A percentile compares a stretch with the other conserved stretches of the same genome.
phyloP scores from a whole-genome alignment of 1,284 basidiomycete species.

The Moesziomyces globuligerus region DNA sequence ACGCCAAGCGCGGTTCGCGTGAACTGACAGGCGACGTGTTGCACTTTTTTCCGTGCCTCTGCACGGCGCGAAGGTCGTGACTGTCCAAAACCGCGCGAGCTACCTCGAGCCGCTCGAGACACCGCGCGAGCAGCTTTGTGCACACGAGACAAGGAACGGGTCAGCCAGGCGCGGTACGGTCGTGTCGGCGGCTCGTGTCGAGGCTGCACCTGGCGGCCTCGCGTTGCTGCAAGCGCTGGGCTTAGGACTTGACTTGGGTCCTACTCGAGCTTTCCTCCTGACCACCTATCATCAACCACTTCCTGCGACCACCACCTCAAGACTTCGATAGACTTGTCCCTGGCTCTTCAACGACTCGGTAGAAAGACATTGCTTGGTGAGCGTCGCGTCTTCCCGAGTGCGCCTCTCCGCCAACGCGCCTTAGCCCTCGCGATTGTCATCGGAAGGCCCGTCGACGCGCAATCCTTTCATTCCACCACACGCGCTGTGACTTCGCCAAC shows the following conservation, averaged over 20 bases:
- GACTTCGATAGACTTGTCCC: background rate
- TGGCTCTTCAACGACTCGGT: too few relatives aligned
- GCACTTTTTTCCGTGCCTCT: conserved; percentile 11
- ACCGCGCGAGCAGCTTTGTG: background rate
- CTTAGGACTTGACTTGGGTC: background rate
- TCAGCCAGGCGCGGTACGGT: background rate
- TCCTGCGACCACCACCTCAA: background rate
- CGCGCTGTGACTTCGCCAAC: conserved; percentile 2
- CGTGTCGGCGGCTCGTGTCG: background rate
- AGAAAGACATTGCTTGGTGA: background rate
- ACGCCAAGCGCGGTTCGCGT: conserved; percentile 46
- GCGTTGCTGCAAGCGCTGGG: background rate
- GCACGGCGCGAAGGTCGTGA: background rate
- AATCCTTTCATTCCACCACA: background rate
- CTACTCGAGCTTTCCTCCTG: background rate
- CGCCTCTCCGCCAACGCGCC: too few relatives aligned
- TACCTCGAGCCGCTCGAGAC: too few relatives aligned
- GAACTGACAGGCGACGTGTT: conserved; percentile 19
- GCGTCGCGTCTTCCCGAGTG: background rate
- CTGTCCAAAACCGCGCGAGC: conserved; percentile 35
- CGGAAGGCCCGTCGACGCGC: too few relatives aligned
- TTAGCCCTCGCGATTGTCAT: too few relatives aligned
- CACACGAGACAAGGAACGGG: background rate
- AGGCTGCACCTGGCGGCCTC: too few relatives aligned
- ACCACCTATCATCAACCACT: background rate